Base-by-base conservation (phyloP, 2,329 filamentous ascomycete species). In the Lasiodiplodia sp. region DNA sequence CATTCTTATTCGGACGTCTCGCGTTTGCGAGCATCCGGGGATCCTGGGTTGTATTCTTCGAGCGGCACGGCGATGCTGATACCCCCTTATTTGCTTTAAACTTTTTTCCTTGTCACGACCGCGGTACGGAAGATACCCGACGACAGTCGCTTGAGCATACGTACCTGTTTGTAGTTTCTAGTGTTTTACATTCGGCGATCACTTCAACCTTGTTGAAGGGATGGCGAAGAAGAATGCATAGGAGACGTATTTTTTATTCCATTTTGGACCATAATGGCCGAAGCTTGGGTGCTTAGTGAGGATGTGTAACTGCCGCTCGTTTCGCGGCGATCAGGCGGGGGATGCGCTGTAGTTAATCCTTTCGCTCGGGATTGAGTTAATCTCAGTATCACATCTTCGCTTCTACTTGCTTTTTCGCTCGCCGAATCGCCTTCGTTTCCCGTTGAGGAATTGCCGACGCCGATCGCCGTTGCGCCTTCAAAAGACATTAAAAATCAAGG, bases 51-150 rank as follows among this genome's bases (percentile, higher is more conserved):
- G 23, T 34, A 11, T 56, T 31, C 8, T 55, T 55, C 18, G 58
- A 62, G 58, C 58, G 58, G 47, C 58, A 57, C 34, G 38, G 58
- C 58, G 58, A 62, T 62, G 58, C 58, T 62, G 58, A 62, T 62
- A 47, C 37, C 57, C 23, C 37, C 47, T 62, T 62, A 10, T 34
- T 34, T 62, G 14, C 4, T 57, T 62, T 49, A 23, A 12, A 23
- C 37, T 40, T 58, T 23, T 34, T 37, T 37, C 10, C 1, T 56
- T 38, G 12, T 56, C n/a, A 47, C 10, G n/a, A 47, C 44, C 44
- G 44, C 44, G 44, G 44, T 47, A 47, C 44, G 44, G 8, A 47
- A 4, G 44, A 47, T 47, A 47, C 44, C 44, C 44, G 44, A 47
- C 44, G 44, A 47, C 44, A 47, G 44, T 47, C 44, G 44, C 44